These are phyloP conservation scores for Chaetomium tenue DNA, from an alignment of 495 filamentous ascomycete species.

Conservation along the genomic window DNA sequence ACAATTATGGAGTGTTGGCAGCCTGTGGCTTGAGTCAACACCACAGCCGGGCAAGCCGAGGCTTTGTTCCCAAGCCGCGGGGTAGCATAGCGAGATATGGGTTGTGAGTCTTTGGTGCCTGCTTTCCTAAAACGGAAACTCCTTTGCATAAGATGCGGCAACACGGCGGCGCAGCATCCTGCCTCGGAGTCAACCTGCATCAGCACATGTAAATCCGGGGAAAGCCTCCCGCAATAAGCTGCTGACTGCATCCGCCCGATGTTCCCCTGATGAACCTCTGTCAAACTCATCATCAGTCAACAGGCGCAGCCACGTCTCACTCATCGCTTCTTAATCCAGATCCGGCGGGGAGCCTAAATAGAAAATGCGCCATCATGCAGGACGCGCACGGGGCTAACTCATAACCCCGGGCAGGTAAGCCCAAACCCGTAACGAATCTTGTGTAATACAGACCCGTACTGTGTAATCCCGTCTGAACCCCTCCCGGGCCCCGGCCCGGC, in stretches of 20 bases:
- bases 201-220: not conserved
- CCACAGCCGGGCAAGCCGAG: not conserved
- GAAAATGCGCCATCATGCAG: not conserved
- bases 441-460: no score
- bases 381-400: not conserved
- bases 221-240: not conserved
- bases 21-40: not conserved
- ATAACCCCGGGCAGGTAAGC: no score
- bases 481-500: not conserved
- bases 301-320: not conserved
- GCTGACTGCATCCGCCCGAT: not conserved
- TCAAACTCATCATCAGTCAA: not conserved
- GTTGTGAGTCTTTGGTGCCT: not conserved
- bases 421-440: no score
- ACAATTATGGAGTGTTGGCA: not conserved
- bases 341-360: not conserved
- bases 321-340: not conserved
- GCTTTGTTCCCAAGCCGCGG: not conserved
- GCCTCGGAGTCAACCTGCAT: slow-evolving; percentile 4
- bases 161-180: not conserved
- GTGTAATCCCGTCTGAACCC: not conserved
- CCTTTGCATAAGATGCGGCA: not conserved
- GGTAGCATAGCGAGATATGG: not conserved
- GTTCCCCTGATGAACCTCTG: not conserved
- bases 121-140: slow-evolving; percentile 10